Evolutionary conservation across 164 flowering plant species (phyloP), one percentile per base, ranked within the genome.

Genomic region (Cinnamomum micranthum): DNA sequence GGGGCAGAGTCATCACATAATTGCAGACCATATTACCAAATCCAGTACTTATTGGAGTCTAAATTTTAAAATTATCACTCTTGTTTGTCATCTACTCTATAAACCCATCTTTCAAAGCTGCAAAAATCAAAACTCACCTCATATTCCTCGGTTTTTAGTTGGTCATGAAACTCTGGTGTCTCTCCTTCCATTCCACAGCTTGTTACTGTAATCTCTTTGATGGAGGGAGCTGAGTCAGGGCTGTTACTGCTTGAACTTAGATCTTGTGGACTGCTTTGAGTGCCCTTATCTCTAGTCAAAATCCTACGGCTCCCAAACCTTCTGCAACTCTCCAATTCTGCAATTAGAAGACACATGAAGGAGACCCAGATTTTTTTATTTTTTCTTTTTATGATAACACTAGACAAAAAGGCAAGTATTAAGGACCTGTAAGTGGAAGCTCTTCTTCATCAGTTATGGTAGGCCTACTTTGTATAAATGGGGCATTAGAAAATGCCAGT

Each of bases 281-380:
- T 89, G 13, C 95, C 95, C 28, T 86, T 86, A 79, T 90, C 93
- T 87, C 89, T 88, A 12, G 87, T 90, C 65, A 77, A 83, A 63
- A 58, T 71, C 65, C 77, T 77, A 20, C n/a, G 60, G 60, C n/a
- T 55, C 60, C n/a, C 60, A 55, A 15, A 5, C 60, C 60, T 55
- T 55, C 20, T 55, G 60, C 6, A 55, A 55, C n/a, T 17, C 4
- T 77, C 75, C 50, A 79, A 77, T 70, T 81, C 91, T 85, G 70
- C 75, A 14, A 15, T 69, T 20, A 69, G 7, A 76, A 52, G 7
- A 15, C 50, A 31, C 25, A 71, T 20, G 20, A 31, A n/a, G 35
- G 27, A 23, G 66, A 65, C 23, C 50, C 50, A 33, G 5, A 31
- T 3, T 31, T 31, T 31, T 31, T n/a, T n/a, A n/a, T n/a, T n/a